Evolutionary conservation across 2,329 filamentous ascomycete species (phyloP), one percentile per base, ranked within the genome.

Genomic region (Aureobasidium sp.): DNA sequence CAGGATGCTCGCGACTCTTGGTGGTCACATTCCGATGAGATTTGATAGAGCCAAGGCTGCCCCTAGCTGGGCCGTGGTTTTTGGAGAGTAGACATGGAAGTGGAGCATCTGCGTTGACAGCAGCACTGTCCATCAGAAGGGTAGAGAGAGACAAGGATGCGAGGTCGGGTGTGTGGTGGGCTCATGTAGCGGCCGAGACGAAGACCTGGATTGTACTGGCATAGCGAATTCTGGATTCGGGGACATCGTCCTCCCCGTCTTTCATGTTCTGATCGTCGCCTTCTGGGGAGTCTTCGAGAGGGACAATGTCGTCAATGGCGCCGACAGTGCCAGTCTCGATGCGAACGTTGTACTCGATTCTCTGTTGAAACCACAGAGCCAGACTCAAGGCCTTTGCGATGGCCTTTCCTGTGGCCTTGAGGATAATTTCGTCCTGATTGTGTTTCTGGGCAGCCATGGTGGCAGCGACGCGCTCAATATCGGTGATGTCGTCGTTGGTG

Each of bases 291-390:
- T 34, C 67, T 66, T 65, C 64, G 42, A 63, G 56, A 51, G 69
- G 67, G 42, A 85, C 75, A 34, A 90, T 75, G 71, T 90, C 87
- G 69, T 91, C 88, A 48, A 90, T 79, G 2, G 85, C 82, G n/a
- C 78, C 79, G 17, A 88, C 77, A 56, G 81, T 88, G 62, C 82
- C 80, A 49, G 87, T 90, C 70, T 79, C 77, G 57, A 90, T 69
- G 67, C 78, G 75, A 1, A 90, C 84, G 5, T 73, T 70, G 65
- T 83, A 86, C 64, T 84, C 84, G 14, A 73, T 76, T 72, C 87
- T 80, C 60, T 82, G 78, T 72, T 84, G 80, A 66, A 90, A 90
- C 78, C 83, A 87, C 37, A 82, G 72, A 0, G 84, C 88, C 6
- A 91, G 72, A 29, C 82, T 77, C 63, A 89, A 72, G 0, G 83